A percentile compares a stretch with the other conserved stretches of the same genome.
Evolutionary conservation across 495 filamentous ascomycete genomes (phyloP).

Genomic region (Penicillium egyptiacum): DNA sequence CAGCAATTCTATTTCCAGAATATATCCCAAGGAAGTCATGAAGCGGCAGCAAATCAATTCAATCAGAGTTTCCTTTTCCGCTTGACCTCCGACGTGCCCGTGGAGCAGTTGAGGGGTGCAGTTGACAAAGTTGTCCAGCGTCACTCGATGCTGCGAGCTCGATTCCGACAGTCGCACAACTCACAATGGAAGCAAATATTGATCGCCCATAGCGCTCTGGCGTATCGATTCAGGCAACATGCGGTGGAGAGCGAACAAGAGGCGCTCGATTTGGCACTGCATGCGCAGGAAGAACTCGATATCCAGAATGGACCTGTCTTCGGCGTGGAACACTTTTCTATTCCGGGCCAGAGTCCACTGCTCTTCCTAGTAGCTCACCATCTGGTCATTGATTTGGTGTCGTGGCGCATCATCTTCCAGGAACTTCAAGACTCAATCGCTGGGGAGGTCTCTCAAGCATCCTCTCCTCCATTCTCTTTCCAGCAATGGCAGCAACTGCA

Average conservation of each 20-base stretch:
- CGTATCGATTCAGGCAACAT: neutral
- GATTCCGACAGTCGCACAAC: conserved; percentile 41
- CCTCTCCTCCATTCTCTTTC: conserved; percentile 54
- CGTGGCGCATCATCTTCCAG: conserved; percentile 39
- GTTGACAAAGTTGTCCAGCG: conserved; percentile 50
- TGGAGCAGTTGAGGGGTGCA: conserved; percentile 45
- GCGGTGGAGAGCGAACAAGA: neutral
- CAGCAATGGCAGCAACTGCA: conserved; percentile 49
- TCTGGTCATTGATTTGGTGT: conserved; percentile 54
- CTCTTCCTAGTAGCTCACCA: conserved; percentile 55
- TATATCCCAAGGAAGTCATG: neutral
- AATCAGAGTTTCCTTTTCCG: conserved; percentile 61
- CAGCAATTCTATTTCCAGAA: conserved; percentile 23
- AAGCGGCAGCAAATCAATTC: conserved; percentile 46
- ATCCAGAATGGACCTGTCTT: conserved; percentile 7
- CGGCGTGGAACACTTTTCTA: conserved; percentile 35
- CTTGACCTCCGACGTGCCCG: conserved; percentile 39
- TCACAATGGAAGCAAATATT: conserved; percentile 37
- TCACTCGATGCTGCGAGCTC: conserved; percentile 63
- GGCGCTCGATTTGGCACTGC: neutral
- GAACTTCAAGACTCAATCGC: neutral
- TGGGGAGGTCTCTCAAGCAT: conserved; percentile 38
- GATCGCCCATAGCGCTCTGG: conserved; percentile 41
- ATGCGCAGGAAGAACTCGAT: neutral
- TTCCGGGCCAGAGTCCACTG: conserved; percentile 35